Conservation (phyloP, 148 eudicot species). For the Spergularia bocconei region DNA sequence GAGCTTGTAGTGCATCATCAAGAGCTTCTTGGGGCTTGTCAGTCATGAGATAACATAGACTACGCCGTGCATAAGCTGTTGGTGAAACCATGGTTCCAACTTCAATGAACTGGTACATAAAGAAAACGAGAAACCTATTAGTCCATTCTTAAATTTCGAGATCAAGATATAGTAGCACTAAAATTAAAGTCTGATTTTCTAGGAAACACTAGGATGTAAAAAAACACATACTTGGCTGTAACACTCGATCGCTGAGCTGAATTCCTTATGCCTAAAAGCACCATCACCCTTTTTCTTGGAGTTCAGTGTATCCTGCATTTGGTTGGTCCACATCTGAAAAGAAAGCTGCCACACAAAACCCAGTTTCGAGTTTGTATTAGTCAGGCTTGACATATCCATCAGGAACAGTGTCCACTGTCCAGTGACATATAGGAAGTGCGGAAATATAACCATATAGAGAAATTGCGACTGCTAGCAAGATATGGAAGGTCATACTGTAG, state of each 20-base stretch:
- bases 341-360: conserved; percentile 63
- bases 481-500: neutral
- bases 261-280: conserved; percentile 83
- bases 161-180: neutral
- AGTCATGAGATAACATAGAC: conserved; percentile 73
- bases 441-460: too few relatives aligned
- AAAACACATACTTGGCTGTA: conserved; percentile 61
- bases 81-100: conserved; percentile 90
- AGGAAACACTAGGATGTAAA: neutral
- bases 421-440: too few relatives aligned
- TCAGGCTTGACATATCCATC: neutral
- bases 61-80: conserved; percentile 89
- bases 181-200: neutral
- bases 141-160: neutral
- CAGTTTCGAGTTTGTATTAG: neutral
- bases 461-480: neutral
- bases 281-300: conserved; percentile 92
- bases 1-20: conserved; percentile 76
- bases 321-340: conserved; percentile 98
- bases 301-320: conserved; percentile 88
- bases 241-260: conserved; percentile 72
- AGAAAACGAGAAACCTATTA: neutral
- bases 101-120: conserved; percentile 65
- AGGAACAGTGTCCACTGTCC: too few relatives aligned
- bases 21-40: conserved; percentile 87